Conservation (phyloP, 2,329 filamentous ascomycete genomes). For the Penicillium rolfsii region DNA sequence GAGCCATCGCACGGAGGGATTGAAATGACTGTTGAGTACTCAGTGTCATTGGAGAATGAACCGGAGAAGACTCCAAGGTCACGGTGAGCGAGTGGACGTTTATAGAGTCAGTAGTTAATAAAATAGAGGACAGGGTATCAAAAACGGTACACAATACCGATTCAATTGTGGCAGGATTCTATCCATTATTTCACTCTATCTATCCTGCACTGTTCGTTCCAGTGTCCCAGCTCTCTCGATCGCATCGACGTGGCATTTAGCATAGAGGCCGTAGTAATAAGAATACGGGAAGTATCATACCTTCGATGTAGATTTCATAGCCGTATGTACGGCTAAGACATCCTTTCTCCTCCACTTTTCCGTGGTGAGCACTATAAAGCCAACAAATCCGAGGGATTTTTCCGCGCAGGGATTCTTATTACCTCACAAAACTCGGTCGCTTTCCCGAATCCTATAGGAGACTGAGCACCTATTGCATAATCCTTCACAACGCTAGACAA, state of each 20-base stretch:
- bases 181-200: background rate
- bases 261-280: background rate
- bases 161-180: background rate
- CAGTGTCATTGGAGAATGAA: conserved; percentile 26
- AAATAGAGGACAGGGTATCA: too few relatives aligned
- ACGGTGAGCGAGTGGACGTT: background rate
- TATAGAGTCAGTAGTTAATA: background rate
- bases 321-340: background rate
- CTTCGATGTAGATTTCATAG: background rate
- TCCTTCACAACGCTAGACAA: conserved; percentile 2
- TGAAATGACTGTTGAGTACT: conserved; percentile 36
- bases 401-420: background rate
- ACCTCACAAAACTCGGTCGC: background rate
- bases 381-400: background rate
- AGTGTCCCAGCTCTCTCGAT: background rate
- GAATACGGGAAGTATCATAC: background rate
- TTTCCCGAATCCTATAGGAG: background rate
- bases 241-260: background rate
- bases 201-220: background rate
- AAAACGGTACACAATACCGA: background rate
- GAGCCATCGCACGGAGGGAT: conserved; percentile 27
- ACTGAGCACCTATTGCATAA: background rate
- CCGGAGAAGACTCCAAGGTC: background rate
- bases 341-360: background rate
- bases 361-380: background rate